These are phyloP conservation scores for Penicillium sp. DNA, from an alignment of 2,329 filamentous ascomycete species.

Conservation along the genomic window DNA sequence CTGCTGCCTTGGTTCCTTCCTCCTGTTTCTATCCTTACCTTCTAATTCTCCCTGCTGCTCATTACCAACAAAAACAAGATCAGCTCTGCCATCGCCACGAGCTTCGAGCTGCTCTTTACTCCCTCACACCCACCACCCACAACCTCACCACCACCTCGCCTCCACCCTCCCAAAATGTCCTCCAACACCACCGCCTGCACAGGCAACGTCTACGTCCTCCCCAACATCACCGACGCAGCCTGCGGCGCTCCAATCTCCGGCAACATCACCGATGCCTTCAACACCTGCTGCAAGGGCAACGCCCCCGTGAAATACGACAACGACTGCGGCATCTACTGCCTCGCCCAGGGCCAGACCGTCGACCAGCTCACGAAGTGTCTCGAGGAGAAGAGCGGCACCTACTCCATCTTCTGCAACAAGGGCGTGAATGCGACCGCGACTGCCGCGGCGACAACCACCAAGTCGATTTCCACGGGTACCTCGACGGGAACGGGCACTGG, in stretches of 20 bases:
- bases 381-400: constrained; percentile 40
- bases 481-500: constrained; percentile 5
- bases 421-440: constrained; percentile 42
- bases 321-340: constrained; percentile 56
- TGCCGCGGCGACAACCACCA: constrained; percentile 26
- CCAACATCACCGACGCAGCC: constrained; percentile 44
- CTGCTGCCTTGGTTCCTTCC: not conserved
- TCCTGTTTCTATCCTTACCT: too few species aligned
- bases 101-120: not conserved
- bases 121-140: not conserved
- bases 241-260: constrained; percentile 48
- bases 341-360: constrained; percentile 45
- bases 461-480: constrained; percentile 16
- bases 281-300: constrained; percentile 50
- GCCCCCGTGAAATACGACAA: constrained; percentile 50
- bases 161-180: constrained; percentile 22
- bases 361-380: constrained; percentile 44
- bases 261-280: constrained; percentile 49
- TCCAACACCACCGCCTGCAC: constrained; percentile 24
- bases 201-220: constrained; percentile 46
- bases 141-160: not conserved
- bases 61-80: too few species aligned
- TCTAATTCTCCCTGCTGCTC: too few species aligned
- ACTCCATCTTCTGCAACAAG: constrained; percentile 50
- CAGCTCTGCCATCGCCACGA: not conserved